These are phyloP conservation scores for Penicillium sp. DNA, from an alignment of 2,329 filamentous ascomycete species.

Conservation along the genomic window DNA sequence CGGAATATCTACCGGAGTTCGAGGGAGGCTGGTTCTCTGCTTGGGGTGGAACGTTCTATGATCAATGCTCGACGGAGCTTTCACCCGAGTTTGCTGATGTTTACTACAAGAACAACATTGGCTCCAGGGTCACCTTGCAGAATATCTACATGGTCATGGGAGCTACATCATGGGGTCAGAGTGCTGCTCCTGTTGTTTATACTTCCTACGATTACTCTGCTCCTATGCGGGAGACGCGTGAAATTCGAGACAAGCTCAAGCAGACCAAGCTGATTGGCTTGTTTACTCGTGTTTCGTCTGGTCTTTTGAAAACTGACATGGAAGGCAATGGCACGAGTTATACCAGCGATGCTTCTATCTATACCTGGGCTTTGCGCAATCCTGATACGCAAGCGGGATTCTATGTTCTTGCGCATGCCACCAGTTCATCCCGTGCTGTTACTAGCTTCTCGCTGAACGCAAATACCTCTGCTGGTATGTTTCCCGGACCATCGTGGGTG, in stretches of 20 bases:
- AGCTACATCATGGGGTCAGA: conserved; percentile 60
- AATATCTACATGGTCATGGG: conserved; percentile 58
- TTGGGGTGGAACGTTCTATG: conserved; percentile 57
- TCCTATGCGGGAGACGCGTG: conserved; percentile 56
- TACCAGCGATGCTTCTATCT: conserved; percentile 44
- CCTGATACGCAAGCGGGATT: conserved; percentile 54
- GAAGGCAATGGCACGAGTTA: conserved; percentile 57
- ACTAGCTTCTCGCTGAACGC: conserved; percentile 52
- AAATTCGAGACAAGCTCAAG: conserved; percentile 55
- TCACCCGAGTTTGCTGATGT: conserved; percentile 54
- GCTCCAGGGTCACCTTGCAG: conserved; percentile 51
- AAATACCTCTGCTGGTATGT: conserved; percentile 49
- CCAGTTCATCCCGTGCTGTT: conserved; percentile 47
- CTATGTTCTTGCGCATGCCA: conserved; percentile 52
- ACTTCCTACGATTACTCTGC: conserved; percentile 51
- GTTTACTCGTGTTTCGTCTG: conserved; percentile 56
- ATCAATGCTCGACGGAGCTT: conserved; percentile 51
- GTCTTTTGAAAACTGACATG: conserved; percentile 56
- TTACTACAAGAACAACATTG: conserved; percentile 60
- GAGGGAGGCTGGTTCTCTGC: conserved; percentile 57
- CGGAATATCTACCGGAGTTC: conserved; percentile 56
- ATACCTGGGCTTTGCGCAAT: conserved; percentile 56
- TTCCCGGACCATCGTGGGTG: conserved; percentile 24
- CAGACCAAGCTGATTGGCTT: conserved; percentile 58
- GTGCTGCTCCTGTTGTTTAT: conserved; percentile 54